phyloP scores from a whole-genome alignment of 306 rosid genomes.

The Quercus glauca region DNA sequence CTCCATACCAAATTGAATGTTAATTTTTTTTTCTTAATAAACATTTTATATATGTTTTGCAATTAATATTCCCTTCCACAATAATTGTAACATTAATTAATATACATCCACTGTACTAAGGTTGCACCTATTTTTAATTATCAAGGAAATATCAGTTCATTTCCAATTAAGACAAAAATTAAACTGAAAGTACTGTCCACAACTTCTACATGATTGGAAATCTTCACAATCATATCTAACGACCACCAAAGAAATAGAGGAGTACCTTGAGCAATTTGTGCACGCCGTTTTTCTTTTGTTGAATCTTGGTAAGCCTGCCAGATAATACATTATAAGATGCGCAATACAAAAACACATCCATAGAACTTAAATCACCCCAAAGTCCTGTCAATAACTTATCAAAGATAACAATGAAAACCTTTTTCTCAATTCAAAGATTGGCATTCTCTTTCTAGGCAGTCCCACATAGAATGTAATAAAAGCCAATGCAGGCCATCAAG shows the following conservation, averaged over 20 bases:
- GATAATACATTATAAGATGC: constrained; percentile 16
- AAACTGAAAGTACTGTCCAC: background rate
- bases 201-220: background rate
- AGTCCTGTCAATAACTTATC: background rate
- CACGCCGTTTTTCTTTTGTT: constrained; percentile 92
- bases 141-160: background rate
- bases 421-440: background rate
- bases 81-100: too few species aligned
- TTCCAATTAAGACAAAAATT: background rate
- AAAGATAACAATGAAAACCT: background rate
- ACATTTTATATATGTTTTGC: background rate
- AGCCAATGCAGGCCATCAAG: background rate
- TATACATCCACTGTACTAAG: too few species aligned
- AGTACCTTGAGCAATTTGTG: constrained; percentile 90
- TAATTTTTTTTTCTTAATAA: background rate
- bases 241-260: background rate
- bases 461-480: background rate
- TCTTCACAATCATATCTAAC: constrained; percentile 9
- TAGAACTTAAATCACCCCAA: background rate
- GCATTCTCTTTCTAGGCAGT: background rate
- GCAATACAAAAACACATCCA: constrained; percentile 16
- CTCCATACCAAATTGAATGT: background rate
- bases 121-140: background rate
- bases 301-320: constrained; percentile 96
- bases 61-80: background rate